Evolutionary conservation across 2,329 filamentous ascomycete genomes (phyloP), one percentile per base, ranked within the genome.

Genomic region (Cercospora nicotianae): DNA sequence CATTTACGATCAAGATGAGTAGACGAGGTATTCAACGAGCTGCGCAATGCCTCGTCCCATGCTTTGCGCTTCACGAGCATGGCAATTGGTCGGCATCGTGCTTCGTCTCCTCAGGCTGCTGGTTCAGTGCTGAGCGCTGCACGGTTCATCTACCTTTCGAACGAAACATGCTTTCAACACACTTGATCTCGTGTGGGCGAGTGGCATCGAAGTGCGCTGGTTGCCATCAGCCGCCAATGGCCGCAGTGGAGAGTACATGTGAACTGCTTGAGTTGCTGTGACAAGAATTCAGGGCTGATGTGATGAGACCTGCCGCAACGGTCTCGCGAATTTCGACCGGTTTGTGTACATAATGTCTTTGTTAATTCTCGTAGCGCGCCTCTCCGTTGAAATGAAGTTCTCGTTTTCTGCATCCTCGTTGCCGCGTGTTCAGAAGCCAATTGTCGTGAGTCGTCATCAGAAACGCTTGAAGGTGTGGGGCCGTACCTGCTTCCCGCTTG

Each of bases 331-430:
- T n/a, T 30, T 53, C 48, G 31, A 48, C 30, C 48, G 61, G 53
- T 51, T 57, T 64, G 33, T 74, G 73, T 75, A 75, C 64, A 75
- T 75, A 75, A 73, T 73, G 72, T 75, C 69, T 72, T 72, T 71
- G 64, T 68, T 72, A 72, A 73, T 73, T 69, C 72, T 70, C 69
- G 51, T 68, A 64, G 39, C 65, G 63, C 61, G 67, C 65, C 64
- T 67, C 65, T 69, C 67, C 62, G 59, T 58, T 45, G 16, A 31
- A 39, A 58, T 42, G 30, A 45, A 64, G 26, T 13, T 31, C 12
- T 23, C 20, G 13, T 13, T 28, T 48, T 30, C 33, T 55, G 33
- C 20, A 20, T 20, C 31, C 9, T 57, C 12, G 20, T 20, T 64
- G 28, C n/a, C 26, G 16, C 5, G 42, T 36, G 12, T 60, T 51